Evolutionary conservation across 768 basidiomycete genomes (phyloP).

Genomic region (Sistotremastrum niveocremeum): DNA sequence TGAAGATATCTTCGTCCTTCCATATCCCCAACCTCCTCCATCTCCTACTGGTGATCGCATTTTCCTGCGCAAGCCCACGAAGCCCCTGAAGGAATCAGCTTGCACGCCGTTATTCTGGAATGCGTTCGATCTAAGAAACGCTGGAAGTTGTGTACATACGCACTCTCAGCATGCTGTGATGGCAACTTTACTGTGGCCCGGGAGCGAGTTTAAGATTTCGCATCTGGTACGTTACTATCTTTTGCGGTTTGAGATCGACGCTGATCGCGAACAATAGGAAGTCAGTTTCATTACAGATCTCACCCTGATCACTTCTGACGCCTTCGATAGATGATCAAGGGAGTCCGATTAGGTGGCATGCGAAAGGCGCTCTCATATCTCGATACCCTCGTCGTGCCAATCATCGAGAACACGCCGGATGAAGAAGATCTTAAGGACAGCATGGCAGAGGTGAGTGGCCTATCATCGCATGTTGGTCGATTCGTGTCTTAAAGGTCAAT

Average conservation of each 20-base stretch:
- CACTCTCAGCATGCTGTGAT: constrained; percentile 87
- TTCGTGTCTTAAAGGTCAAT: too few relatives aligned
- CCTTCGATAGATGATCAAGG: constrained; percentile 72
- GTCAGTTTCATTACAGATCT: neutral
- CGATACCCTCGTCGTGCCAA: constrained; percentile 74
- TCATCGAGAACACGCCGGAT: constrained; percentile 84
- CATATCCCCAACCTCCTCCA: constrained; percentile 51
- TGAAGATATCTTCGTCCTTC: constrained; percentile 77
- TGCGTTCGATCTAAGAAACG: constrained; percentile 65
- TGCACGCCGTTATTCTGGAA: constrained; percentile 92
- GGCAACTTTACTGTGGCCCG: constrained; percentile 68
- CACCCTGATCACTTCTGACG: neutral
- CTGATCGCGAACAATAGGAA: neutral
- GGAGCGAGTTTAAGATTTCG: constrained; percentile 60
- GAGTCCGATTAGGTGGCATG: constrained; percentile 64
- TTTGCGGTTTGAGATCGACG: neutral
- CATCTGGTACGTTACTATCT: constrained; percentile 45
- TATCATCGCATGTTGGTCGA: neutral
- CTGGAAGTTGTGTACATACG: constrained; percentile 83
- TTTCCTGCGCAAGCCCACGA: constrained; percentile 62
- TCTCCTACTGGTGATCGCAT: constrained; percentile 56
- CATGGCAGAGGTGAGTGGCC: constrained; percentile 51
- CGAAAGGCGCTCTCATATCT: constrained; percentile 68
- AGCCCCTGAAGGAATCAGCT: constrained; percentile 68
- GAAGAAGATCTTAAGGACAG: constrained; percentile 83